Conservation (phyloP, 805 yeast species). For the Ogataea saltuana region DNA sequence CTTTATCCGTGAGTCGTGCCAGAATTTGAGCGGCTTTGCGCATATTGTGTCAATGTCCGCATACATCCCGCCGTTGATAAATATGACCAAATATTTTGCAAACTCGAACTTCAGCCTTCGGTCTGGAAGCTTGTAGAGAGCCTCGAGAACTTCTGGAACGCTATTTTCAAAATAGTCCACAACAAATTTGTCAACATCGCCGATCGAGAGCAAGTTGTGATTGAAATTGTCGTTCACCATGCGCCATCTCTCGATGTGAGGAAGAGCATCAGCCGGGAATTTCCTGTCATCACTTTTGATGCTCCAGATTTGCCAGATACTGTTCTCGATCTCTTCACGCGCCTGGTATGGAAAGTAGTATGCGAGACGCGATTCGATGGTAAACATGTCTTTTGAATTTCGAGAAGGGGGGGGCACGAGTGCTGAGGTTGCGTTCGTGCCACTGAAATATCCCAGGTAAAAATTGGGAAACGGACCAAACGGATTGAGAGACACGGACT, state of each 20-base stretch:
- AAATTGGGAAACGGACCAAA: too few species aligned
- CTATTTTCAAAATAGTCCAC: conserved; percentile 21
- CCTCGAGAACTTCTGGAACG: conserved; percentile 49
- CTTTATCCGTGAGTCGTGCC: conserved; percentile 25
- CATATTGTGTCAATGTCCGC: conserved; percentile 62
- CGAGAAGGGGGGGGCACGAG: conserved; percentile 19
- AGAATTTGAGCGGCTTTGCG: conserved; percentile 44
- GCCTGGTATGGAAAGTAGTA: conserved; percentile 29
- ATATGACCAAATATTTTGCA: conserved; percentile 53
- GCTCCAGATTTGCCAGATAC: conserved; percentile 35
- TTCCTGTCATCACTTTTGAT: conserved; percentile 25
- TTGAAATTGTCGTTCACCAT: conserved; percentile 24
- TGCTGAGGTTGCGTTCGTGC: too few species aligned
- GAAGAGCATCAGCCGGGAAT: conserved; percentile 18
- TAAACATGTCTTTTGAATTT: conserved; percentile 25
- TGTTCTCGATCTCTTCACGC: conserved; percentile 28
- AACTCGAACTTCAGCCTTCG: conserved; percentile 52
- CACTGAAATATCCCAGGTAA: too few species aligned
- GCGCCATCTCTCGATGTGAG: conserved; percentile 27
- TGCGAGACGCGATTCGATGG: conserved; percentile 30
- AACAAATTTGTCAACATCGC: conserved; percentile 20
- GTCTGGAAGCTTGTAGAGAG: conserved; percentile 49
- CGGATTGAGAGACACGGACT: conserved; percentile 2
- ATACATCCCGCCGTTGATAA: conserved; percentile 59
- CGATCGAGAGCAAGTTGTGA: conserved; percentile 23